These are phyloP conservation scores for Agrocybe praecox DNA, from an alignment of 768 basidiomycete species.

Conservation along the genomic window DNA sequence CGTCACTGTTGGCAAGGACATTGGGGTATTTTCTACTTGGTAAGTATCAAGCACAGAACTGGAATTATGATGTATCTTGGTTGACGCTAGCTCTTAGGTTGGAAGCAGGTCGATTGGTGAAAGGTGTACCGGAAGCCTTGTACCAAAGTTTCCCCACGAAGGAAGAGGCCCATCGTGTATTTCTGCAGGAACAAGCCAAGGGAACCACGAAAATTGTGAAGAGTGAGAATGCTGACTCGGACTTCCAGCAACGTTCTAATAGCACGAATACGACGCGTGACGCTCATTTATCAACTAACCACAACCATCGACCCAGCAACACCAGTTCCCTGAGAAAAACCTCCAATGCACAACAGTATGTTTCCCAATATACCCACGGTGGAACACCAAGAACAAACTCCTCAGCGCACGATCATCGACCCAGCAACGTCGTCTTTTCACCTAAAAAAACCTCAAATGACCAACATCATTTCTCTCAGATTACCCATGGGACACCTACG, in stretches of 20 bases:
- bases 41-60: constrained; percentile 16
- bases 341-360: too few relatives aligned
- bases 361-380: too few relatives aligned
- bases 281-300: too few relatives aligned
- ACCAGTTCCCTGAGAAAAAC: too few relatives aligned
- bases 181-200: constrained; percentile 24
- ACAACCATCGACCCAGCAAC: too few relatives aligned
- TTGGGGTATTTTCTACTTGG: constrained; percentile 45
- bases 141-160: constrained; percentile 44
- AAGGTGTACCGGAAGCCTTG: constrained; percentile 40
- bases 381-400: too few relatives aligned
- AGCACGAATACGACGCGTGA: too few relatives aligned
- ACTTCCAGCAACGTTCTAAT: background rate
- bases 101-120: constrained; percentile 44
- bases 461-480: too few relatives aligned
- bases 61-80: background rate
- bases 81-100: constrained; percentile 33
- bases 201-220: constrained; percentile 31
- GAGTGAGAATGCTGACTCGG: background rate
- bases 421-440: too few relatives aligned
- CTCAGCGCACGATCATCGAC: too few relatives aligned
- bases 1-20: constrained; percentile 36
- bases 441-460: too few relatives aligned
- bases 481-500: too few relatives aligned
- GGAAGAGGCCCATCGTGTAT: constrained; percentile 40